Base-by-base conservation (phyloP, 768 basidiomycete species). In the Auricularia sp. region DNA sequence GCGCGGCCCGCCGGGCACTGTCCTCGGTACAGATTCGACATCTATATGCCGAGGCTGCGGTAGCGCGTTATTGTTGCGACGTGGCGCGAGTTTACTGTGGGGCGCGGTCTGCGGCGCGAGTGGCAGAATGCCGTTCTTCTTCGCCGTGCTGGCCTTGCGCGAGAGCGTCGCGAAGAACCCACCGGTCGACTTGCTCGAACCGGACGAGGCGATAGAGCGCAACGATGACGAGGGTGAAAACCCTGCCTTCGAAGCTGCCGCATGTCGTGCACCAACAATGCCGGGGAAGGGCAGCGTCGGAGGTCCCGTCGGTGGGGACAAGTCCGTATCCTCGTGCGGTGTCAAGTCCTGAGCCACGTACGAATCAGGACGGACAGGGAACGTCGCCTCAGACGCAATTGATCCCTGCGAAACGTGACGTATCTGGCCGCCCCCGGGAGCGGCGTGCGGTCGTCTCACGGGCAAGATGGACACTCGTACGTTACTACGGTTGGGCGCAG, bases 351-450 rank as follows among this genome's bases (percentile, higher is more conserved):
- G 92, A 5, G 91, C 91, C 33, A 80, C 79, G 64, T 83, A 85
- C 10, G 91, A 89, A 69, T 93, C 91, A n/a, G 85, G 78, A 35
- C 91, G 85, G 34, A 82, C 82, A 16, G 91, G 90, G 74, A 93
- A 93, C 0, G 90, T 90, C 54, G 81, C 82, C 68, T 90, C 88
- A 3, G 90, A 90, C 16, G 84, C 83, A 68, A 85, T 82, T 10
- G 91, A 92, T 1, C 83, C 83, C 54, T 83, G 79, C 18, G 91
- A 91, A 1, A 85, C 80, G 66, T 90, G 86, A 62, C 90, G 82
- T 35, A 83, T 80, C 66, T 86, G 83, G 29, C 10, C 16, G 7
- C 33, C 66, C 5, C 21, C 37, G n/a, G 65, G 59, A 42, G 11
- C 44, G 11, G 45, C 61, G 16, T 29, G 18, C 36, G 24, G 24